Base-by-base conservation (phyloP, 2,329 filamentous ascomycete species). In the Achaetomium macrosporum region DNA sequence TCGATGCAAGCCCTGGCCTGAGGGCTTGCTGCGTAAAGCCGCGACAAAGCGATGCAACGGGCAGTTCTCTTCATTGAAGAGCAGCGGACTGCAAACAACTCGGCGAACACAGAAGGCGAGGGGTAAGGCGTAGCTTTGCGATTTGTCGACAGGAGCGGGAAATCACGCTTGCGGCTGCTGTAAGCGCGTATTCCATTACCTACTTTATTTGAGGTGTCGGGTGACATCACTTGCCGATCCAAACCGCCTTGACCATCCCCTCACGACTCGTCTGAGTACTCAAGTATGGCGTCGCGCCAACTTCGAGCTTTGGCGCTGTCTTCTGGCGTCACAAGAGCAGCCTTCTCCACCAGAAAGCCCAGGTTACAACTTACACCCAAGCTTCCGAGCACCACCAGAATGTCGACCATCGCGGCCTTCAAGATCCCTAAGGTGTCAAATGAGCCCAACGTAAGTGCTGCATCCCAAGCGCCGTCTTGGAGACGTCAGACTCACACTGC, bases 351-450 rank as follows among this genome's bases (percentile, higher is more conserved):
- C 20, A 49, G 48, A 44, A 59, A 51, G 40, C 51, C 54, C 41
- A 60, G 60, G 51, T 55, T 53, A 49, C 37, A 47, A 33, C 25
- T 46, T 25, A 45, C 51, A n/a, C 42, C 36, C 42, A 46, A 46
- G 17, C 42, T 47, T 16, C 16, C 30, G 6, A 54, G 39, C 43
- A 48, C 39, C 7, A 36, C 45, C 40, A 72, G 65, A 47, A 63
- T 65, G 62, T 72, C 84, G 53, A 86, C 83, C 8, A 76, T 95
- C 59, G 91, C 90, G 46, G 79, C 83, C 56, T 97, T 96, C 80
- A 92, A 89, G 76, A 81, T 91, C 47, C 93, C 93, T 46, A 84
- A 84, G 58, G 82, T 96, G 63, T 76, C 82, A 67, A 99, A 99
- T 68, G 93, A 99, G 75, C 90, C 90, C n/a, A 99, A 96, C 69